Evolutionary conservation across 345 rosid species (phyloP), one percentile per base, ranked within the genome.

Genomic region (Rhizophora apiculata): DNA sequence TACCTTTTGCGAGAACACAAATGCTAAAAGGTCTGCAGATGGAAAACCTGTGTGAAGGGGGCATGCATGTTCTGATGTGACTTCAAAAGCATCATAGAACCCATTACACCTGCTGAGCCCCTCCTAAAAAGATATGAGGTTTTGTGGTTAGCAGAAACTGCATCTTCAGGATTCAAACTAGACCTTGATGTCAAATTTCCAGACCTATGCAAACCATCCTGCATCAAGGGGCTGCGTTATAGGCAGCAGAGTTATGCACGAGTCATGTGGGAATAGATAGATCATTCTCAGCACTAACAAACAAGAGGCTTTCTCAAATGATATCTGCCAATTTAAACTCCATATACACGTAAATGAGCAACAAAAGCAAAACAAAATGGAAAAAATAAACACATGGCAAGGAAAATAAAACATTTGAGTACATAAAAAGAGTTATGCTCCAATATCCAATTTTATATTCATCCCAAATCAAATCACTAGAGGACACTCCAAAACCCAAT

Each of bases 91-190:
- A 79, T 86, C 93, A 89, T 82, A 67, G 93, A 85, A 62, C 91
- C 92, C 63, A 85, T 88, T 52, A 82, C 81, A 73, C 98, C 94
- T 78, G 93, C 90, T 72, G 99, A 92, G 64, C 98, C 99, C 67
- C 82, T 87, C 81, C 99, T 85, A 30, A 68, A 65, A 78, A 49
- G 67, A 76, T 76, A 78, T 63, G 85, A 39, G 75, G 87, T 22
- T 63, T 69, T 82, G 70, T 71, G 73, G 72, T 70, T 79, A 72
- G 73, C 43, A 71, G 82, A 76, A 39, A 54, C 56, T 31, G 62
- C 63, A 71, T 72, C 75, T 60, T 70, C 83, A 61, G 80, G 73
- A 76, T 83, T 82, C 27, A 32, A 57, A 29, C 39, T 62, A 59
- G 59, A 69, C 60, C 68, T 74, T 62, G 78, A 69, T 36, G 26